phyloP scores from a whole-genome alignment of 2,329 filamentous ascomycete genomes.

The Sarocladium kiliense region DNA sequence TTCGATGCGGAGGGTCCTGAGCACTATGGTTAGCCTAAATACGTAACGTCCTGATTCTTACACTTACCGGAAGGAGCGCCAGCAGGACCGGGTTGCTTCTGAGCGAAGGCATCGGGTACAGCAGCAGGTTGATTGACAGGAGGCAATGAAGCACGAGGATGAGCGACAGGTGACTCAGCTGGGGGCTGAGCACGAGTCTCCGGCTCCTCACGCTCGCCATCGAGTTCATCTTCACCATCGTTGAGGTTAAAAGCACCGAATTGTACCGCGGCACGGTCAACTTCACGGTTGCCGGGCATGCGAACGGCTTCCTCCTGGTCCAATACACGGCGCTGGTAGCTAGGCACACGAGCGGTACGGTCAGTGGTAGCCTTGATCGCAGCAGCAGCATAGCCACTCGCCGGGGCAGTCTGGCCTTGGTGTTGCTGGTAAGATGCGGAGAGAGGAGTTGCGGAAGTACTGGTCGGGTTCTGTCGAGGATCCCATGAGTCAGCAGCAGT shows the following conservation, averaged over 20 bases:
- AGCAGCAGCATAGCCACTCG: constrained; percentile 70
- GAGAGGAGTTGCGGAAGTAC: constrained; percentile 61
- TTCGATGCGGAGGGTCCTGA: constrained; percentile 9
- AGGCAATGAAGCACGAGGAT: constrained; percentile 81
- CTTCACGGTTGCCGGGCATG: constrained; percentile 94
- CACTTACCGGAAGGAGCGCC: constrained; percentile 32
- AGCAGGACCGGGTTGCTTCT: constrained; percentile 42
- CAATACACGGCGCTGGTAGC: constrained; percentile 78
- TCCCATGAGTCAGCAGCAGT: constrained; percentile 85
- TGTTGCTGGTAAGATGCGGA: constrained; percentile 59
- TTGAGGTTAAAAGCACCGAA: constrained; percentile 94
- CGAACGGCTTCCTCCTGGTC: constrained; percentile 97
- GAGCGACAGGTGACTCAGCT: constrained; percentile 82
- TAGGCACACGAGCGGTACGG: constrained; percentile 62
- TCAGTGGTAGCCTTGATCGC: constrained; percentile 72
- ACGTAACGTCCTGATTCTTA: too few species aligned
- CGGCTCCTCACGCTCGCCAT: constrained; percentile 90
- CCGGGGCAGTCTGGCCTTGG: constrained; percentile 47
- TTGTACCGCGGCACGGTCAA: constrained; percentile 88
- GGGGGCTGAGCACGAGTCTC: constrained; percentile 92
- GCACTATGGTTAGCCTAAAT: too few species aligned
- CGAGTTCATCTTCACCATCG: constrained; percentile 79
- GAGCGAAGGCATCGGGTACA: constrained; percentile 51
- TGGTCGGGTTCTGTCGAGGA: constrained; percentile 54
- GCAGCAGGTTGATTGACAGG: constrained; percentile 56